phyloP scores from a whole-genome alignment of 306 rosid species.

The Trichosanthes cucumerina region DNA sequence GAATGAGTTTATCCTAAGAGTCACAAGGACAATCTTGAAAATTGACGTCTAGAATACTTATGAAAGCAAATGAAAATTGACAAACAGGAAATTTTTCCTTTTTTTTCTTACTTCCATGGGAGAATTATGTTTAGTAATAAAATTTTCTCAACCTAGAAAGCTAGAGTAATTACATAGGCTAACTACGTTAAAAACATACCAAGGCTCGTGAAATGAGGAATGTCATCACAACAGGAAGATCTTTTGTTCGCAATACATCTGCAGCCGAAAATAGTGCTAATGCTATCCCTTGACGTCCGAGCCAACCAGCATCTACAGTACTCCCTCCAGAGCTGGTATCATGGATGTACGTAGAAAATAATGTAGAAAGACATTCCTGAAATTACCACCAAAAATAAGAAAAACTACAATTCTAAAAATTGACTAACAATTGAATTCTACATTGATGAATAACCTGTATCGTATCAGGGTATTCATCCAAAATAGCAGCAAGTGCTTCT shows the following conservation, averaged over 20 bases:
- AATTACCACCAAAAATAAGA: slow-evolving; percentile 19
- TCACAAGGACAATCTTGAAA: not conserved
- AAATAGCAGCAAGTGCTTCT: slow-evolving; percentile 87
- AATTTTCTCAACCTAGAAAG: slow-evolving; percentile 2
- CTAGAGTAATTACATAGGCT: not conserved
- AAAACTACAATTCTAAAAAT: not conserved
- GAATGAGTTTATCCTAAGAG: not conserved
- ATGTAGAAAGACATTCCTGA: slow-evolving; percentile 85
- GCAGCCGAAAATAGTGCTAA: slow-evolving; percentile 79
- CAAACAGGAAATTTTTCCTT: not conserved
- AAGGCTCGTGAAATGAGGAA: slow-evolving; percentile 91
- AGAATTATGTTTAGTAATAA: not conserved
- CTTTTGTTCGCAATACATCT: slow-evolving; percentile 87
- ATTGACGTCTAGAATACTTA: not conserved
- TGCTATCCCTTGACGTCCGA: slow-evolving; percentile 95
- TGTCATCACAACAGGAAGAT: slow-evolving; percentile 89
- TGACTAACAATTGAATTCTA: slow-evolving; percentile 1
- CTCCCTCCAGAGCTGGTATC: slow-evolving; percentile 52
- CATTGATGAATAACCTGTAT: slow-evolving; percentile 50
- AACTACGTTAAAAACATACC: slow-evolving; percentile 34
- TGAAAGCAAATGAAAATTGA: not conserved
- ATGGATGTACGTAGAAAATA: slow-evolving; percentile 74
- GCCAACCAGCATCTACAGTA: slow-evolving; percentile 76
- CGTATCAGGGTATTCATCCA: slow-evolving; percentile 85
- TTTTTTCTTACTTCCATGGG: not conserved